phyloP scores from a whole-genome alignment of 495 filamentous ascomycete species.

The Trypethelium eluteriae region DNA sequence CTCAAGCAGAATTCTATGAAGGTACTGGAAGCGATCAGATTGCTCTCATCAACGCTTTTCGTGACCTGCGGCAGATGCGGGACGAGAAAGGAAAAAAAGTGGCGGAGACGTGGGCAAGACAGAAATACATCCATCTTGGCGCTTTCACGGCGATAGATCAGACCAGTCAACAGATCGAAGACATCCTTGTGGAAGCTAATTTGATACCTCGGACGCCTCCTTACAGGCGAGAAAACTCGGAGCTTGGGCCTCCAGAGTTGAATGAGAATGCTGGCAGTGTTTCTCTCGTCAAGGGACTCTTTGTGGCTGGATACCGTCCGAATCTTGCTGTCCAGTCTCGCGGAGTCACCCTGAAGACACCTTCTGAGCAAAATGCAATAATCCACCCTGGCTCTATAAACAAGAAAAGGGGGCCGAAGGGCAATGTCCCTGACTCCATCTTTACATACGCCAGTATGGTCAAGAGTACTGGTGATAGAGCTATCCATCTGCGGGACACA shows the following conservation, averaged over 20 bases:
- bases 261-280: constrained; percentile 45
- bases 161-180: constrained; percentile 42
- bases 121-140: constrained; percentile 38
- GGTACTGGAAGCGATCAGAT: constrained; percentile 48
- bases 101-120: constrained; percentile 4
- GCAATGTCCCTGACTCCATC: constrained; percentile 25
- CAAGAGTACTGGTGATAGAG: constrained; percentile 39
- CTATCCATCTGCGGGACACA: constrained; percentile 40
- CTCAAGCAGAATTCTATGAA: constrained; percentile 37
- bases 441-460: constrained; percentile 37
- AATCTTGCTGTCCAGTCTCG: constrained; percentile 42
- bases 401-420: constrained; percentile 5
- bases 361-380: constrained; percentile 37
- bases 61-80: constrained; percentile 35
- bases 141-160: constrained; percentile 39
- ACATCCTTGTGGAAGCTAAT: constrained; percentile 39
- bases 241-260: constrained; percentile 40
- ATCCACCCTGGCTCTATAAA: constrained; percentile 44
- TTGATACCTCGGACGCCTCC: constrained; percentile 36
- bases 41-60: constrained; percentile 45
- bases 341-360: constrained; percentile 34
- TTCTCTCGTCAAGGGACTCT: constrained; percentile 45
- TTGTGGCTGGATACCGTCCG: constrained; percentile 43
- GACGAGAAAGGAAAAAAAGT: constrained; percentile 14
- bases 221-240: constrained; percentile 26